These are phyloP conservation scores for Penicillium sp. DNA, from an alignment of 2,329 filamentous ascomycete genomes.

Conservation along the genomic window DNA sequence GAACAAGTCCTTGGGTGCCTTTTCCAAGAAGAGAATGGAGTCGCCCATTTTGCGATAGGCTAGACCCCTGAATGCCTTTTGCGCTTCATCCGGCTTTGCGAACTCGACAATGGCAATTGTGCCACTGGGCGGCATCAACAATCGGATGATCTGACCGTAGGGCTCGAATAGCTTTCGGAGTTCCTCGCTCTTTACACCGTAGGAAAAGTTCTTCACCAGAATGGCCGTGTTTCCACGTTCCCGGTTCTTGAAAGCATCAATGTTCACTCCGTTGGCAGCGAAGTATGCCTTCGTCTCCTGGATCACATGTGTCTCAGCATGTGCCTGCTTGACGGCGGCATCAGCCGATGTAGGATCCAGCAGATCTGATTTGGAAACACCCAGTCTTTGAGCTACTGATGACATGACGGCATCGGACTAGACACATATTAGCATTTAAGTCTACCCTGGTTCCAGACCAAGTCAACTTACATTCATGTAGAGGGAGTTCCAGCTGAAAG, in stretches of 20 bases:
- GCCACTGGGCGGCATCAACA: conserved; percentile 87
- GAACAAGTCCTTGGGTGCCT: conserved; percentile 81
- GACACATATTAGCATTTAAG: conserved; percentile 18
- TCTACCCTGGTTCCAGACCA: not conserved
- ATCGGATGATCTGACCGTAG: conserved; percentile 71
- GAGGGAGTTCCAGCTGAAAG: conserved; percentile 99
- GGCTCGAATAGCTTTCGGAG: conserved; percentile 76
- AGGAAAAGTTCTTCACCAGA: conserved; percentile 90
- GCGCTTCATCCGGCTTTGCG: conserved; percentile 69
- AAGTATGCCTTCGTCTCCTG: conserved; percentile 96
- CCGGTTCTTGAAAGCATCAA: conserved; percentile 82
- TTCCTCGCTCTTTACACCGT: conserved; percentile 73
- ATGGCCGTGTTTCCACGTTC: conserved; percentile 82
- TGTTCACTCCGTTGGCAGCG: conserved; percentile 75
- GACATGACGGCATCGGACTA: conserved; percentile 79
- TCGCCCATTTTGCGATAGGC: conserved; percentile 89
- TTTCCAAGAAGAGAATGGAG: conserved; percentile 87
- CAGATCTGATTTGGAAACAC: conserved; percentile 83
- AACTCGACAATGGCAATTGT: conserved; percentile 95
- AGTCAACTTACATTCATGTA: conserved; percentile 75
- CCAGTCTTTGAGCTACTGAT: conserved; percentile 78
- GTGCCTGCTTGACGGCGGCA: conserved; percentile 90
- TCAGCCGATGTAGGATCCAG: conserved; percentile 94
- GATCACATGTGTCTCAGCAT: conserved; percentile 92
- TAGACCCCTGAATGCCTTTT: conserved; percentile 74